These are phyloP conservation scores for Catharanthus roseus DNA, from an alignment of 257 asterid species.

Conservation along the genomic window DNA sequence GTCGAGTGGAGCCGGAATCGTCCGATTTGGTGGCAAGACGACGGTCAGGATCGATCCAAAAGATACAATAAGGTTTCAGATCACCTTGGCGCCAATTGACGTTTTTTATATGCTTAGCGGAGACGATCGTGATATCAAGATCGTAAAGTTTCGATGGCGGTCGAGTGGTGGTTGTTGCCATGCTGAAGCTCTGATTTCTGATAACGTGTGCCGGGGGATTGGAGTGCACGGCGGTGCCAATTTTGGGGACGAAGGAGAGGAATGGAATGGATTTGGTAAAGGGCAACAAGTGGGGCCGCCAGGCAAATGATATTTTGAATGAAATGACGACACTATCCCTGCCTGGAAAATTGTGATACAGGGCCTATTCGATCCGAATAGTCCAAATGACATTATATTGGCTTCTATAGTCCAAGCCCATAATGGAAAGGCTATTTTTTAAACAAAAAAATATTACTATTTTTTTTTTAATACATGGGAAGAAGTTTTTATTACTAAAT, in stretches of 20 bases:
- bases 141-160: constrained; percentile 50
- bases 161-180: constrained; percentile 33
- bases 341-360: too few species aligned
- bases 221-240: not conserved
- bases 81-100: constrained; percentile 86
- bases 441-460: too few species aligned
- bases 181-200: constrained; percentile 19
- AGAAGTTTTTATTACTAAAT: too few species aligned
- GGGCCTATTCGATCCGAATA: too few species aligned
- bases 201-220: constrained; percentile 8
- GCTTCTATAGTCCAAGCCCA: too few species aligned
- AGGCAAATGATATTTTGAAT: not conserved
- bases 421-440: too few species aligned
- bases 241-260: not conserved
- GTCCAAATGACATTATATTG: too few species aligned
- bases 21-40: constrained; percentile 82
- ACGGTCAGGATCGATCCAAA: constrained; percentile 84
- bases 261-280: not conserved
- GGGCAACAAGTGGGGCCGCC: not conserved
- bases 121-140: constrained; percentile 61
- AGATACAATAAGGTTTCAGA: constrained; percentile 72
- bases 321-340: not conserved
- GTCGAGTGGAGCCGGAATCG: constrained; percentile 58
- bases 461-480: too few species aligned
- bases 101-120: constrained; percentile 83